Percentiles rank a stretch among this genome's conserved stretches.
Evolutionary conservation across 2,329 filamentous ascomycete genomes (phyloP).

Genomic region (Cladosporium sp.): DNA sequence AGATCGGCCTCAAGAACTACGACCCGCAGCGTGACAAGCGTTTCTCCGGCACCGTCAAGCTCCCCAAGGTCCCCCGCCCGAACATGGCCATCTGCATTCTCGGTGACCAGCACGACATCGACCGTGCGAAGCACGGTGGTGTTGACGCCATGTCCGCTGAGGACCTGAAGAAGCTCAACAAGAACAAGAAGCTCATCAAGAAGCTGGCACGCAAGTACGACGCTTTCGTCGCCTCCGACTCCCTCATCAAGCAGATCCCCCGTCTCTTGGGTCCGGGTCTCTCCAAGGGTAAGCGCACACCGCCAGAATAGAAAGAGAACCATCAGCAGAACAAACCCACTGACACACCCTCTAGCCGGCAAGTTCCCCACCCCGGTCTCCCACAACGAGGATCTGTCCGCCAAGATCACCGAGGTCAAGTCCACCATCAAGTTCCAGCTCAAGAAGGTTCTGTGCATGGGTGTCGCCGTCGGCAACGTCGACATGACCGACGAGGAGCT

Average conservation of each 20-base stretch:
- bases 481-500: constrained; percentile 95
- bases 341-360: constrained; percentile 59
- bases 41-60: constrained; percentile 99
- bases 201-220: constrained; percentile 99
- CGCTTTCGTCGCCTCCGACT: constrained; percentile 94
- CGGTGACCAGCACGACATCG: constrained; percentile 96
- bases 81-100: constrained; percentile 87
- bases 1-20: constrained; percentile 95
- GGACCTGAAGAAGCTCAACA: constrained; percentile 99
- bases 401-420: constrained; percentile 99
- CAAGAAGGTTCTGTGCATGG: constrained; percentile 99
- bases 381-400: constrained; percentile 85
- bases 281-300: constrained; percentile 67
- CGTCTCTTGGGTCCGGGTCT: constrained; percentile 99
- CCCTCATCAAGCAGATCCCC: constrained; percentile 98
- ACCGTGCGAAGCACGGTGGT: constrained; percentile 98
- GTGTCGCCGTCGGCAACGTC: constrained; percentile 98
- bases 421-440: constrained; percentile 99
- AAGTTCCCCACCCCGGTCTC: constrained; percentile 99
- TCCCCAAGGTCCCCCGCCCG: constrained; percentile 84
- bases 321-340: constrained; percentile 11
- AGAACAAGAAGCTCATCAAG: constrained; percentile 99
- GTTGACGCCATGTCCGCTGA: constrained; percentile 97
- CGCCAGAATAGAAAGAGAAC: not conserved
- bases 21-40: constrained; percentile 99